phyloP scores from a whole-genome alignment of 2,329 filamentous ascomycete species.

The Raffaelea arxii region DNA sequence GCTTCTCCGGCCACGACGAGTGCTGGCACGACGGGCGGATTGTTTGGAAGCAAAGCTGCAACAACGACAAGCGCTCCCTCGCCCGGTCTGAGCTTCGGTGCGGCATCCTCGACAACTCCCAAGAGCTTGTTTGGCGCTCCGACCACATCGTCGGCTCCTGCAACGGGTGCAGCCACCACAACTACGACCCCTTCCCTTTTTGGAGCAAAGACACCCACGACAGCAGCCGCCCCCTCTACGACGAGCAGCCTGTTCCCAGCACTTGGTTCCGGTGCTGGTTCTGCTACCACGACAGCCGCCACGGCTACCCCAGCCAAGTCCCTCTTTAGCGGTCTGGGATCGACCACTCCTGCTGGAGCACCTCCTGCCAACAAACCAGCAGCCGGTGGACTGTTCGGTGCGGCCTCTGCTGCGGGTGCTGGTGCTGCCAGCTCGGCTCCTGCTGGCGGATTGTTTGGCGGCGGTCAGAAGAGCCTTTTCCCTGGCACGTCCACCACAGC shows the following conservation, averaged over 20 bases:
- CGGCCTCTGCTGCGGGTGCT: not conserved
- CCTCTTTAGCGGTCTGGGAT: conserved; percentile 32
- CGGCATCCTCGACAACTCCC: not conserved
- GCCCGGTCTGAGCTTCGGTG: not conserved
- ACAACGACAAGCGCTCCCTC: not conserved
- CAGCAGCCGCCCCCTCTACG: not conserved
- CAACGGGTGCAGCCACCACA: not conserved
- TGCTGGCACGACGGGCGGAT: not conserved
- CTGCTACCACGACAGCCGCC: conserved; percentile 4
- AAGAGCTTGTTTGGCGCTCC: not conserved
- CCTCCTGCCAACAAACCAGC: conserved; percentile 31
- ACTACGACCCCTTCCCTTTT: no score
- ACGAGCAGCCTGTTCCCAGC: conserved; percentile 19
- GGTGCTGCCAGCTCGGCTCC: not conserved
- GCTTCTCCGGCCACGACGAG: not conserved
- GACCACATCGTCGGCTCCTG: no score
- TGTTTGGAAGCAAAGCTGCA: conserved; percentile 6
- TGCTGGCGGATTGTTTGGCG: not conserved
- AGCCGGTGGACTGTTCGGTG: not conserved
- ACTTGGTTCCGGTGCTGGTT: conserved; percentile 1
- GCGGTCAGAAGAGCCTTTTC: no score
- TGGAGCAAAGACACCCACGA: no score
- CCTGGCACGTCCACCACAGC: no score
- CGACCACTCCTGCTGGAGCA: conserved; percentile 47
- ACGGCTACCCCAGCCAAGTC: conserved; percentile 37